Evolutionary conservation across 2,329 filamentous ascomycete species (phyloP), one percentile per base, ranked within the genome.

Genomic region (Massarina eburnea): DNA sequence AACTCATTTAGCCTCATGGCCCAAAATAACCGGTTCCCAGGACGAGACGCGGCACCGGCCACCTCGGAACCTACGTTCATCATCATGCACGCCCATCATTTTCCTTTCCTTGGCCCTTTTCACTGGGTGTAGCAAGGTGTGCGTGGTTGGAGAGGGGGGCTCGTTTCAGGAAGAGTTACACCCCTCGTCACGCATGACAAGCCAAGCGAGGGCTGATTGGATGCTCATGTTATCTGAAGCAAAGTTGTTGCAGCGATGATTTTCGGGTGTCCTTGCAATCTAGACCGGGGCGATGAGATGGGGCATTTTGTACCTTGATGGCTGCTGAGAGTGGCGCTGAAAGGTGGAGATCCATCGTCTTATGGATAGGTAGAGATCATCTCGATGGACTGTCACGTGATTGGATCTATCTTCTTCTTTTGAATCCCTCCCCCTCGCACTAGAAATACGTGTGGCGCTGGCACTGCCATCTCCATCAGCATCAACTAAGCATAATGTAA

Each of bases 211-310:
- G 10, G 19, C n/a, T 55, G 41, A 54, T 57, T 57, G 52, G 51
- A 15, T 30, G 36, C 8, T 2, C 3, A 20, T 15, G 14, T 12
- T 36, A 22, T 42, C 46, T 50, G 49, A 55, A 19, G 45, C 43
- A 46, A 21, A 27, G 39, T 39, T 52, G 54, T 50, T 51, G 49
- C 51, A 50, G 39, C 18, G 0, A 17, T 42, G 10, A 26, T 26
- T 26, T 26, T 10, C 7, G 10, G n/a, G 4, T 52, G 51, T 53
- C 51, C 57, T 58, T 53, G 32, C 56, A n/a, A 56, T 58, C 22
- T 49, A 37, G 39, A 10, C 6, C 20, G 26, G 35, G 27, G 27
- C 27, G 12, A 30, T 14, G 27, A 30, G 27, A 30, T 8, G 27
- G 5, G 27, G 12, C n/a, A n/a, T n/a, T n/a, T n/a, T n/a, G n/a